Evolutionary conservation across 345 rosid genomes (phyloP).

Genomic region (Nasturtium officinale): DNA sequence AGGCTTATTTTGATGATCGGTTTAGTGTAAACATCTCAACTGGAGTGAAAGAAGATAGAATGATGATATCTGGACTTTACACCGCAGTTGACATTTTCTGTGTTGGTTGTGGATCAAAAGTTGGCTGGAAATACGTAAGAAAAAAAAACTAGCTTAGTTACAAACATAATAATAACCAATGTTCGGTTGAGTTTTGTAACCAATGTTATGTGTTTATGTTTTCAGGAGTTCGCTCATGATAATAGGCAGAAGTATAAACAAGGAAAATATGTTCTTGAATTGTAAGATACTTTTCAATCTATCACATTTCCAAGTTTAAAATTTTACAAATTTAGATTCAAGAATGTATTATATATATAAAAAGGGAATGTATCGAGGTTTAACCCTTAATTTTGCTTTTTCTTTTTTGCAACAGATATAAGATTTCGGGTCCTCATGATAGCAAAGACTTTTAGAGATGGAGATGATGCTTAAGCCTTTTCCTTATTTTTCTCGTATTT

Average conservation of each 20-base stretch:
- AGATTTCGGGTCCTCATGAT: conserved; percentile 62
- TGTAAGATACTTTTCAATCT: conserved; percentile 51
- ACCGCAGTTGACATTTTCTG: conserved; percentile 89
- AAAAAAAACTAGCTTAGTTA: conserved; percentile 7
- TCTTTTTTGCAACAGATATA: conserved; percentile 50
- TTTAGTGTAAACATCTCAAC: conserved; percentile 63
- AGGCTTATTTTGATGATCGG: background rate
- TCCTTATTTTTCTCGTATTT: conserved; percentile 2
- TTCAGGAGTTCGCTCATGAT: conserved; percentile 78
- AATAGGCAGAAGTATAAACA: conserved; percentile 85
- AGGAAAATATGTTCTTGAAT: conserved; percentile 87
- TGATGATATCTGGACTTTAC: conserved; percentile 79
- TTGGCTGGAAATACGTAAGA: conserved; percentile 98
- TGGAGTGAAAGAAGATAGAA: conserved; percentile 71
- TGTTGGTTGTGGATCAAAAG: conserved; percentile 92
- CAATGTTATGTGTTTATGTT: conserved; percentile 32
- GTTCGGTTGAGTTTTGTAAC: background rate
- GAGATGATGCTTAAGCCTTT: conserved; percentile 12
- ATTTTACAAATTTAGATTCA: background rate
- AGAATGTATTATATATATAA: background rate
- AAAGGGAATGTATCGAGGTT: background rate
- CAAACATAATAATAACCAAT: background rate
- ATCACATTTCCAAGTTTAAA: conserved; percentile 12
- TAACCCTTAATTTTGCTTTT: background rate
- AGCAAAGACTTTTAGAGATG: conserved; percentile 36